Conservation (phyloP, 2,329 filamentous ascomycete genomes). For the Biscogniauxia mediterranea region DNA sequence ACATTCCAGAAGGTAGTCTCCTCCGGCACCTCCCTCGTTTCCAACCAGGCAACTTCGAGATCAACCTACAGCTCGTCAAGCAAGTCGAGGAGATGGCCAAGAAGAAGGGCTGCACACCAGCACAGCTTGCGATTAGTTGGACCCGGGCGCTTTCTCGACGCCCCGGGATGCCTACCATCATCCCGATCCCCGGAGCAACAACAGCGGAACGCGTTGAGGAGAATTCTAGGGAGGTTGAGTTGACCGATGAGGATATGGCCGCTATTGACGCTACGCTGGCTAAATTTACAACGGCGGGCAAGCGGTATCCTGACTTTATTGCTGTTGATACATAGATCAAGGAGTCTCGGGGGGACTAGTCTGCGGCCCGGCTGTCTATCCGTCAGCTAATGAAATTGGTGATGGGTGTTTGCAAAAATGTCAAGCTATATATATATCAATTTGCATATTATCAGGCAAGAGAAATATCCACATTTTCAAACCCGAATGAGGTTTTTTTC, state of each 20-base stretch:
- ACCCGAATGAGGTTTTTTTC: slow-evolving; percentile 27
- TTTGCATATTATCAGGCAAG: slow-evolving; percentile 30
- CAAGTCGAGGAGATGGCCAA: slow-evolving; percentile 57
- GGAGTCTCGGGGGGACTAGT: neutral
- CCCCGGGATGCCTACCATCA: slow-evolving; percentile 54
- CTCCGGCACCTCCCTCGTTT: slow-evolving; percentile 55
- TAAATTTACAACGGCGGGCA: slow-evolving; percentile 47
- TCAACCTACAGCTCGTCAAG: slow-evolving; percentile 61
- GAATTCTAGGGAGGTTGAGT: slow-evolving; percentile 51
- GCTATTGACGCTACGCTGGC: slow-evolving; percentile 50
- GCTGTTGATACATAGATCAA: slow-evolving; percentile 38
- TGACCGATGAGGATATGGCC: slow-evolving; percentile 49
- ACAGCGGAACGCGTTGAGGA: slow-evolving; percentile 56
- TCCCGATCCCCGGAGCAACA: slow-evolving; percentile 67
- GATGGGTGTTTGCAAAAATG: slow-evolving; percentile 6
- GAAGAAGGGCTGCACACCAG: slow-evolving; percentile 58
- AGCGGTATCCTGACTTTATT: slow-evolving; percentile 43
- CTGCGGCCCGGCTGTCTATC: neutral
- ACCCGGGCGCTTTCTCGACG: slow-evolving; percentile 47
- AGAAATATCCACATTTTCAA: slow-evolving; percentile 31
- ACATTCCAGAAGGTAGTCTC: slow-evolving; percentile 54
- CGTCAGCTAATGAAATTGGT: neutral
- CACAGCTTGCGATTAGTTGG: slow-evolving; percentile 69
- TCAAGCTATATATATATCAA: slow-evolving; percentile 5
- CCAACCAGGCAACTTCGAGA: slow-evolving; percentile 58